Percentiles rank a stretch among this genome's conserved stretches.
Evolutionary conservation across 495 filamentous ascomycete species (phyloP).

Genomic region (Xylaria venustula): DNA sequence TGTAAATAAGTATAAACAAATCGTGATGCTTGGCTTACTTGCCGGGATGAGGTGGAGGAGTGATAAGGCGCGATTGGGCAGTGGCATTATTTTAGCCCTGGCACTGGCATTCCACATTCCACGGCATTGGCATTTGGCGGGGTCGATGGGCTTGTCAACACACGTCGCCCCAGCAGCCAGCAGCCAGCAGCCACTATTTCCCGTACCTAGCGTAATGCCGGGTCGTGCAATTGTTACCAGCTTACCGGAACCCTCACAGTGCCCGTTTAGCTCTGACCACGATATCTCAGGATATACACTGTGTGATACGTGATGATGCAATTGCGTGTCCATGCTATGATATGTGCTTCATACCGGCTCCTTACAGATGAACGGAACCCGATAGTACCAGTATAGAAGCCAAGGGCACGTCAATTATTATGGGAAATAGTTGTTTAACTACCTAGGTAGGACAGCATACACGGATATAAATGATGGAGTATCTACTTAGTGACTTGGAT

Average conservation of each 20-base stretch:
- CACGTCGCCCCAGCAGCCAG: slow-evolving; percentile 7
- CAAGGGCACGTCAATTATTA: no score
- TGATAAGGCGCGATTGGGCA: slow-evolving; percentile 10
- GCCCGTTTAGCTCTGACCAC: background rate
- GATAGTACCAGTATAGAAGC: no score
- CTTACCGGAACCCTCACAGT: slow-evolving; percentile 6
- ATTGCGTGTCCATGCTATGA: no score
- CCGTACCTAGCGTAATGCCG: background rate
- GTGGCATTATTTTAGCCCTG: background rate
- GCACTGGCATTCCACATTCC: background rate
- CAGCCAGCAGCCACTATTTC: background rate
- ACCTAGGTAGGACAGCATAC: no score
- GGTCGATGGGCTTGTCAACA: slow-evolving; percentile 6
- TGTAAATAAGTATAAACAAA: background rate
- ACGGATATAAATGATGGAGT: no score
- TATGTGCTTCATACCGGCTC: no score
- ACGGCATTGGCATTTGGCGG: slow-evolving; percentile 15
- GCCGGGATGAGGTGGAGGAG: background rate
- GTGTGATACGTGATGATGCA: no score
- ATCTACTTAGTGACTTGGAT: no score
- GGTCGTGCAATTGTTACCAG: slow-evolving; percentile 1
- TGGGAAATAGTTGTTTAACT: no score
- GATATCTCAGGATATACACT: no score
- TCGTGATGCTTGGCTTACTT: background rate
- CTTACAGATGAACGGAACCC: no score